Evolutionary conservation across 2,329 filamentous ascomycete genomes (phyloP).

Genomic region (Tolypocladium inflatum): DNA sequence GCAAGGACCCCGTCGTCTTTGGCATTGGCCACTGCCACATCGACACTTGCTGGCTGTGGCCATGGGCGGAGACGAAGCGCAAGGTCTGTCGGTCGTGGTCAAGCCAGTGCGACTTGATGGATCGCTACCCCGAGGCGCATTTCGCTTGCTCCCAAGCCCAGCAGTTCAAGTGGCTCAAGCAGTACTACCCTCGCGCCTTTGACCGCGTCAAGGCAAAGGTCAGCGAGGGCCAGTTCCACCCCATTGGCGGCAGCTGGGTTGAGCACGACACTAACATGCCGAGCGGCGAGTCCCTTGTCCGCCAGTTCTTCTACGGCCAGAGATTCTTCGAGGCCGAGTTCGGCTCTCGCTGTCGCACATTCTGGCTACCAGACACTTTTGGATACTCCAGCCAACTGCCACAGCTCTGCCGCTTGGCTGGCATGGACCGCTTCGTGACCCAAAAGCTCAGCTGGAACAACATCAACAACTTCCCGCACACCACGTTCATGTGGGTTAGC

Average conservation of each 20-base stretch:
- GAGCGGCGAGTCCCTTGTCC: constrained; percentile 84
- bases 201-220: constrained; percentile 88
- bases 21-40: constrained; percentile 97
- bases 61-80: constrained; percentile 93
- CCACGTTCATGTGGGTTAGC: constrained; percentile 97
- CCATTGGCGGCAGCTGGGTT: constrained; percentile 96
- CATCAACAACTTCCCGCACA: constrained; percentile 98
- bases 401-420: constrained; percentile 85
- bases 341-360: constrained; percentile 78
- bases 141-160: constrained; percentile 93
- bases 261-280: constrained; percentile 98
- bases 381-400: constrained; percentile 93
- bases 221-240: constrained; percentile 82
- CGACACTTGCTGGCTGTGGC: constrained; percentile 97
- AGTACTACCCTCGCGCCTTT: constrained; percentile 79
- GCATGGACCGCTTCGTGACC: constrained; percentile 93
- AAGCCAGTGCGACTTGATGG: constrained; percentile 91
- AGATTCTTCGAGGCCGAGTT: constrained; percentile 91
- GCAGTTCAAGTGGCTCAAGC: constrained; percentile 95
- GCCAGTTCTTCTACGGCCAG: constrained; percentile 93
- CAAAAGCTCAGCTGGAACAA: constrained; percentile 99
- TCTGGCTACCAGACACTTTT: constrained; percentile 98
- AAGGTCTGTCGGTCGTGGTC: constrained; percentile 96
- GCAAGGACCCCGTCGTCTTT: constrained; percentile 67
- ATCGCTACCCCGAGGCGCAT: constrained; percentile 85